Percentiles rank a stretch among this genome's conserved stretches.
phyloP scores from a whole-genome alignment of 2,329 filamentous ascomycete genomes.

The Cytospora paraplurivora region DNA sequence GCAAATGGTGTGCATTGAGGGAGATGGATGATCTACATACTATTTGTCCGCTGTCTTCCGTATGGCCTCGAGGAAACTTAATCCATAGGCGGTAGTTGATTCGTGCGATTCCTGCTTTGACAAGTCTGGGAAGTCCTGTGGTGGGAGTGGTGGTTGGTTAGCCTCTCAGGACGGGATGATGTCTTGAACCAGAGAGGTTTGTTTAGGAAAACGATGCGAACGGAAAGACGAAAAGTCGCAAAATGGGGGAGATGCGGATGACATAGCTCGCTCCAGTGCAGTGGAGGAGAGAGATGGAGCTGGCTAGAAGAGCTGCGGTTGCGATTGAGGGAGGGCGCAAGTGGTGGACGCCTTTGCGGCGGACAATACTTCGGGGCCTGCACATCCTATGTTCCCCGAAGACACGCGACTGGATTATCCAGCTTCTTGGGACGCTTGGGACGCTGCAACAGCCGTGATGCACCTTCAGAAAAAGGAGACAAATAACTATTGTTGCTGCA shows the following conservation, averaged over 20 bases:
- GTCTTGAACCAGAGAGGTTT: background rate
- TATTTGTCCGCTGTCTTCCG: slow-evolving; percentile 79
- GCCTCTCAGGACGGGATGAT: slow-evolving; percentile 6
- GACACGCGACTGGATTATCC: slow-evolving; percentile 11
- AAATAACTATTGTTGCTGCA: slow-evolving; percentile 25
- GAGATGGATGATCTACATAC: slow-evolving; percentile 52
- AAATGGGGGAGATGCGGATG: slow-evolving; percentile 5
- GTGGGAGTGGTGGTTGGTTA: slow-evolving; percentile 18
- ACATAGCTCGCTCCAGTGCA: slow-evolving; percentile 11
- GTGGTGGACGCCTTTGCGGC: slow-evolving; percentile 1
- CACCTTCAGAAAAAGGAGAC: slow-evolving; percentile 16
- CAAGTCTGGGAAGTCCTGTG: slow-evolving; percentile 48
- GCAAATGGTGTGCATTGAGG: background rate
- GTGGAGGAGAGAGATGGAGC: slow-evolving; percentile 4
- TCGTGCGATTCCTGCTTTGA: slow-evolving; percentile 63
- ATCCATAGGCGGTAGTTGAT: slow-evolving; percentile 70
- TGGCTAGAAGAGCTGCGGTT: slow-evolving; percentile 1
- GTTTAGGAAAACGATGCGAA: background rate
- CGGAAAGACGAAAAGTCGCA: slow-evolving; percentile 7
- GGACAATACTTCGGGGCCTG: slow-evolving; percentile 1
- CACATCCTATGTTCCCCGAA: slow-evolving; percentile 1
- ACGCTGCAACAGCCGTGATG: slow-evolving; percentile 24
- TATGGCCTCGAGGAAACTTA: slow-evolving; percentile 74
- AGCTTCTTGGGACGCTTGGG: background rate
- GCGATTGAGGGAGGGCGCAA: background rate